Conservation (phyloP, 2,329 filamentous ascomycete genomes). For the Neofusicoccum kwambonambiense region DNA sequence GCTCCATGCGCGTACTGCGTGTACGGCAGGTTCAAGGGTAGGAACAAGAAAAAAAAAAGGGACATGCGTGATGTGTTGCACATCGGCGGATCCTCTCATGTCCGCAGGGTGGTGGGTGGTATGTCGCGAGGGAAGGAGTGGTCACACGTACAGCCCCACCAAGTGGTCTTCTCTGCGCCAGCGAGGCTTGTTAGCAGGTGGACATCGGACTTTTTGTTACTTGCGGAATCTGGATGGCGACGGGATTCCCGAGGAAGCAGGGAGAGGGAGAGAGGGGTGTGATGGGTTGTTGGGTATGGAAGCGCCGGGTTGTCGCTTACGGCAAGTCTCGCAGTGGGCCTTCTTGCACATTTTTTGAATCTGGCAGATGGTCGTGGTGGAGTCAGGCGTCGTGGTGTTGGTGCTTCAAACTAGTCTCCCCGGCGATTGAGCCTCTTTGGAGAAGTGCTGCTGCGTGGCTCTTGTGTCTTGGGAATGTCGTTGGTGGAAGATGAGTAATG, state of each 20-base stretch:
- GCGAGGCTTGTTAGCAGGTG: background rate
- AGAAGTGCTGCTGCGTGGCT: background rate
- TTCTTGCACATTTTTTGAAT: constrained; percentile 61
- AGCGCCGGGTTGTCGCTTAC: constrained; percentile 45
- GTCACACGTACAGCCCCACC: constrained; percentile 57
- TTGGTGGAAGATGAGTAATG: background rate
- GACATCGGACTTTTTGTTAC: background rate
- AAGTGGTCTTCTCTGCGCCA: constrained; percentile 56
- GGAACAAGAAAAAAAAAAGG: too few relatives aligned
- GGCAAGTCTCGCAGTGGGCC: constrained; percentile 61
- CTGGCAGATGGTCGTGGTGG: constrained; percentile 19
- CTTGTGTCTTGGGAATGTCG: background rate
- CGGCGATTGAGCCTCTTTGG: constrained; percentile 1
- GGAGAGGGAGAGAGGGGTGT: background rate
- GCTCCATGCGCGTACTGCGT: too few relatives aligned
- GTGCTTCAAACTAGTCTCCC: background rate
- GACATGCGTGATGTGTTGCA: too few relatives aligned
- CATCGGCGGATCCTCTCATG: too few relatives aligned
- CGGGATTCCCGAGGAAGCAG: constrained; percentile 2
- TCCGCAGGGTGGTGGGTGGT: too few relatives aligned
- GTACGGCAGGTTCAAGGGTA: too few relatives aligned
- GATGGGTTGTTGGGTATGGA: background rate
- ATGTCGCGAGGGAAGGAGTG: background rate
- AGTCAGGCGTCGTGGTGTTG: background rate
- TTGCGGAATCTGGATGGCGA: background rate